These are phyloP conservation scores for Acorus gramineus DNA, from an alignment of 106 monocot species.

Conservation along the genomic window DNA sequence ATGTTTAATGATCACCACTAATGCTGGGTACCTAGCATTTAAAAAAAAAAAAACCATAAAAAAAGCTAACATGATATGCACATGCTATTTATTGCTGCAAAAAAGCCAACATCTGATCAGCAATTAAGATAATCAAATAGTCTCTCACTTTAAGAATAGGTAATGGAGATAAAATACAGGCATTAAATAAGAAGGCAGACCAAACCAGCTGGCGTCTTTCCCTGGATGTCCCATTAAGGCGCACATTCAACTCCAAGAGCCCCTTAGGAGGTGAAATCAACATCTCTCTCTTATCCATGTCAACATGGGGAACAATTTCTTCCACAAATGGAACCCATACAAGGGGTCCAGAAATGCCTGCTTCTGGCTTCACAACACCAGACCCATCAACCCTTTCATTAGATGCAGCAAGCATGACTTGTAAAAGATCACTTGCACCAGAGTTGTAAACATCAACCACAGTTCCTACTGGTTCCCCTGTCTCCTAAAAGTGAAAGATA, in stretches of 20 bases:
- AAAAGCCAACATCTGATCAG: too few species aligned
- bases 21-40: too few species aligned
- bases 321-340: slow-evolving; percentile 95
- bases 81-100: too few species aligned
- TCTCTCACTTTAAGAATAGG: neutral
- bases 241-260: slow-evolving; percentile 78
- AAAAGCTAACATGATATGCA: too few species aligned
- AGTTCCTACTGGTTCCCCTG: slow-evolving; percentile 52
- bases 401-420: slow-evolving; percentile 38
- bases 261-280: slow-evolving; percentile 91
- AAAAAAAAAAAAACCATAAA: too few species aligned
- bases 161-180: neutral
- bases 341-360: slow-evolving; percentile 20
- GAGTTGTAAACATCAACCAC: slow-evolving; percentile 61
- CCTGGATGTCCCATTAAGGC: slow-evolving; percentile 51
- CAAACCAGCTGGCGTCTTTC: slow-evolving; percentile 78
- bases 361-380: slow-evolving; percentile 14
- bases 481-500: slow-evolving; percentile 36
- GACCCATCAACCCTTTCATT: slow-evolving; percentile 7
- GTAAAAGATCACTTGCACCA: slow-evolving; percentile 72
- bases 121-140: too few species aligned
- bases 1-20: too few species aligned
- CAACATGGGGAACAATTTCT: slow-evolving; percentile 88
- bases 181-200: slow-evolving; percentile 16
- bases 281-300: slow-evolving; percentile 68